Evolutionary conservation across 2,329 filamentous ascomycete genomes (phyloP).

Genomic region (Colletotrichum tanaceti): DNA sequence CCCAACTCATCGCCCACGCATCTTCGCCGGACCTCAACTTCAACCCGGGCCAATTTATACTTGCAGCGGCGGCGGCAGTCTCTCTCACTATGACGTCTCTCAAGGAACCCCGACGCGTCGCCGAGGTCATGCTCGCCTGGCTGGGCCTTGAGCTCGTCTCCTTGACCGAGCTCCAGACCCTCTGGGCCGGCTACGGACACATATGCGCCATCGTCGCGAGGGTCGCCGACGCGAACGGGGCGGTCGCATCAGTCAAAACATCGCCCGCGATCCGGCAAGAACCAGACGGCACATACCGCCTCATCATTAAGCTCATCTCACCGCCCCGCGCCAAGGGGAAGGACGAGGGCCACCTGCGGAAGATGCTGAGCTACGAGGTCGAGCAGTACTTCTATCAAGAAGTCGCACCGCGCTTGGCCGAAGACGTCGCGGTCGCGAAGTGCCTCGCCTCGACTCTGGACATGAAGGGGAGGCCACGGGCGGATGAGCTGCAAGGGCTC

Average conservation of each 20-base stretch:
- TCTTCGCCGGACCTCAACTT: neutral
- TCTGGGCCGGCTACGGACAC: slow-evolving; percentile 66
- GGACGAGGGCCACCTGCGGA: slow-evolving; percentile 73
- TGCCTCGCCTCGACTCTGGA: slow-evolving; percentile 60
- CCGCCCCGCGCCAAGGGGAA: slow-evolving; percentile 54
- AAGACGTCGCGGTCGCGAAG: slow-evolving; percentile 59
- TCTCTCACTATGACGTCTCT: slow-evolving; percentile 27
- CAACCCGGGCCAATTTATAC: neutral
- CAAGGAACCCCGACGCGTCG: slow-evolving; percentile 49
- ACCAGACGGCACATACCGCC: slow-evolving; percentile 47
- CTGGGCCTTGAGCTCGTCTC: slow-evolving; percentile 55
- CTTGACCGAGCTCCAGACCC: slow-evolving; percentile 53
- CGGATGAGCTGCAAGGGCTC: slow-evolving; percentile 51
- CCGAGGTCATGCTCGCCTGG: slow-evolving; percentile 54
- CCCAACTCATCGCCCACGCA: slow-evolving; percentile 19
- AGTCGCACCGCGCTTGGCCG: slow-evolving; percentile 62
- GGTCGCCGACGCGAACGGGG: slow-evolving; percentile 31
- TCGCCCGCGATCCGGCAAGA: slow-evolving; percentile 41
- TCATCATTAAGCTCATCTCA: slow-evolving; percentile 71
- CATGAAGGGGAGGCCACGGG: slow-evolving; percentile 43
- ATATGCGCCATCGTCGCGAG: slow-evolving; percentile 66
- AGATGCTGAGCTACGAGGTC: slow-evolving; percentile 74
- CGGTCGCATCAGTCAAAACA: neutral
- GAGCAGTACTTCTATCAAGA: slow-evolving; percentile 74
- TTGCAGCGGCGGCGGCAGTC: slow-evolving; percentile 3